phyloP scores from a whole-genome alignment of 768 basidiomycete species.

The Naganishia kalamii region DNA sequence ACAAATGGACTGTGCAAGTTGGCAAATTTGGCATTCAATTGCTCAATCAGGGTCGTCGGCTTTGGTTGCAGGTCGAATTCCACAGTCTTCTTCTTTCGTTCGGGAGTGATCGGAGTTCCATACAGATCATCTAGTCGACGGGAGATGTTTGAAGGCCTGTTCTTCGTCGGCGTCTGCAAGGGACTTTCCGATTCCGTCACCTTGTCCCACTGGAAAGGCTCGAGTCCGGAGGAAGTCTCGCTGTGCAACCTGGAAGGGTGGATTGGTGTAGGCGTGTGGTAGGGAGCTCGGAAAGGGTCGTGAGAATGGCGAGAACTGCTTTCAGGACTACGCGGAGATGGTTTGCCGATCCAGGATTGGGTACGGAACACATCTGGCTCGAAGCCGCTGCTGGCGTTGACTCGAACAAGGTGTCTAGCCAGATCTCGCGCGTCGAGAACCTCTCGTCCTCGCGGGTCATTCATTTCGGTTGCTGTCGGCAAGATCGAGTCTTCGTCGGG shows the following conservation, averaged over 20 bases:
- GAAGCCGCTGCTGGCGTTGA: conserved; percentile 1
- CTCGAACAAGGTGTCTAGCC: neutral
- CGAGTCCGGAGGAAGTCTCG: neutral
- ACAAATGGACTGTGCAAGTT: neutral
- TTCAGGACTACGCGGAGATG: neutral
- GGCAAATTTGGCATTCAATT: conserved; percentile 8
- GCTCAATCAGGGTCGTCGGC: neutral
- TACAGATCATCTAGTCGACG: neutral
- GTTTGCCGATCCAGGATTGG: neutral
- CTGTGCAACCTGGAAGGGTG: neutral
- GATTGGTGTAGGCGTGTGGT: neutral
- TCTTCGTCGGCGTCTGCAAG: neutral
- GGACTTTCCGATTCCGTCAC: neutral
- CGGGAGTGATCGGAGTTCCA: neutral
- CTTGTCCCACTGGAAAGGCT: neutral
- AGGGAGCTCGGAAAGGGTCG: neutral
- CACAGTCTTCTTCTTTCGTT: neutral
- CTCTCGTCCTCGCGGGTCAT: neutral
- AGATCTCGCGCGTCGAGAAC: neutral
- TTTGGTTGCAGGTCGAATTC: neutral
- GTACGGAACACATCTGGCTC: conserved; percentile 4
- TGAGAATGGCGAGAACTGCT: too few species aligned
- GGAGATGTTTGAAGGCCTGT: neutral
- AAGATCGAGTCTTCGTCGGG: neutral
- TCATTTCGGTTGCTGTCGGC: neutral